Percentiles rank a stretch among this genome's conserved stretches.
These are phyloP conservation scores for Globisporangium rhizosaccharum DNA, from an alignment of 352 stramenopile genomes.

Conservation along the genomic window DNA sequence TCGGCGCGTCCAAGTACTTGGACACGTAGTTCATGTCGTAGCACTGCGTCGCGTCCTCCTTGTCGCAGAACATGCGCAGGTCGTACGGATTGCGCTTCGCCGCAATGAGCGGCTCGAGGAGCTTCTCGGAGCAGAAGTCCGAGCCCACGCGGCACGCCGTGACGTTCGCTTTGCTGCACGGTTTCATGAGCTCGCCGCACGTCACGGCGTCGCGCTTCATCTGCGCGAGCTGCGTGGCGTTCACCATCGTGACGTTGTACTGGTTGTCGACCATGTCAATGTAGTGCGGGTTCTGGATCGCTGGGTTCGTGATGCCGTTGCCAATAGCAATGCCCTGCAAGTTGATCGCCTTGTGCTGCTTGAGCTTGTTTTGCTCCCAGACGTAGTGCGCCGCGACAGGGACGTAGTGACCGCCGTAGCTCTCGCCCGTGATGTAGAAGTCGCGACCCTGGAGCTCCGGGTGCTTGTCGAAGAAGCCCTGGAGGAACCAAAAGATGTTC, in stretches of 20 bases:
- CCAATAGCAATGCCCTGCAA: constrained; percentile 35
- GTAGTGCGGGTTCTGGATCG: constrained; percentile 30
- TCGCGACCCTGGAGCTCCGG: constrained; percentile 23
- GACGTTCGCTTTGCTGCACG: constrained; percentile 6
- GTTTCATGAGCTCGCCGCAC: constrained; percentile 31
- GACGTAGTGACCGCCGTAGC: constrained; percentile 36
- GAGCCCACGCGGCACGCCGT: constrained; percentile 27
- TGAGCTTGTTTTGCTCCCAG: constrained; percentile 17
- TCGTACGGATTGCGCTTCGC: constrained; percentile 61
- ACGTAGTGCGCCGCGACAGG: constrained; percentile 29
- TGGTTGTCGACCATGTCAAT: constrained; percentile 63
- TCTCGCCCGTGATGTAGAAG: constrained; percentile 33
- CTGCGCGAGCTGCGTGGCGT: constrained; percentile 19
- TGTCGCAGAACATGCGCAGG: constrained; percentile 35
- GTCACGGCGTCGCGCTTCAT: constrained; percentile 25
- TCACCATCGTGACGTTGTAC: constrained; percentile 66
- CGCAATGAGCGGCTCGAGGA: constrained; percentile 31
- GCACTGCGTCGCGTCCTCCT: constrained; percentile 10
- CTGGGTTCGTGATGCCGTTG: constrained; percentile 30
- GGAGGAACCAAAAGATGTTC: constrained; percentile 34
- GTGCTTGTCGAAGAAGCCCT: constrained; percentile 29
- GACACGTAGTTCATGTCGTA: constrained; percentile 28
- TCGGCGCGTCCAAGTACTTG: constrained; percentile 34
- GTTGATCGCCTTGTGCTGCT: constrained; percentile 16
- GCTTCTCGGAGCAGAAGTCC: constrained; percentile 28